Percentiles rank a stretch among this genome's conserved stretches.
Evolutionary conservation across 1,139 yeast species (phyloP).

Genomic region (Blastobotrys illinoisensis): DNA sequence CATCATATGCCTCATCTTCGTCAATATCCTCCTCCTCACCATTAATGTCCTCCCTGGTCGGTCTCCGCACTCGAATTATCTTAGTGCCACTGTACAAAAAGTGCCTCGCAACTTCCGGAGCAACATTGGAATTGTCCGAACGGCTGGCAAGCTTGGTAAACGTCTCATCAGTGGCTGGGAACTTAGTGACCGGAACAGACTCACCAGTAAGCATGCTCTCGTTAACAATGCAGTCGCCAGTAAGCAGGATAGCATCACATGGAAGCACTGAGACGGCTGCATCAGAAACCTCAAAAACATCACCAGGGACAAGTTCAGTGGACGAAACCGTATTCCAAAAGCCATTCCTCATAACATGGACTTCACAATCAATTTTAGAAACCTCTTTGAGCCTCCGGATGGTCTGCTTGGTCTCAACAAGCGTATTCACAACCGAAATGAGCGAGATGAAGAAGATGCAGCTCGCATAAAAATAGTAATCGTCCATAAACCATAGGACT

Average conservation of each 20-base stretch:
- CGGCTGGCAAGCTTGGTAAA: constrained; percentile 41
- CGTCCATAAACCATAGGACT: constrained; percentile 84
- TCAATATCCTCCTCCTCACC: constrained; percentile 2
- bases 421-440: constrained; percentile 69
- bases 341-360: constrained; percentile 86
- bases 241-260: constrained; percentile 78
- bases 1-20: constrained; percentile 41
- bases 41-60: constrained; percentile 29
- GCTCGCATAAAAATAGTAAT: constrained; percentile 86
- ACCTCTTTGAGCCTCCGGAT: constrained; percentile 66
- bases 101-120: constrained; percentile 64
- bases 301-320: constrained; percentile 91
- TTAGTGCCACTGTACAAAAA: constrained; percentile 85
- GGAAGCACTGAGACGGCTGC: constrained; percentile 72
- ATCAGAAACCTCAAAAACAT: constrained; percentile 83
- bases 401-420: constrained; percentile 77
- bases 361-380: constrained; percentile 68
- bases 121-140: constrained; percentile 45
- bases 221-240: constrained; percentile 91
- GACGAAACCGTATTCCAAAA: constrained; percentile 86
- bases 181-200: constrained; percentile 89
- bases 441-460: constrained; percentile 87
- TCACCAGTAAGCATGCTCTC: constrained; percentile 98
- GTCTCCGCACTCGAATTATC: constrained; percentile 70
- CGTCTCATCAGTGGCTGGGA: constrained; percentile 58